phyloP scores from a whole-genome alignment of 2,329 filamentous ascomycete species.

The Colletotrichum neosansevieriae region DNA sequence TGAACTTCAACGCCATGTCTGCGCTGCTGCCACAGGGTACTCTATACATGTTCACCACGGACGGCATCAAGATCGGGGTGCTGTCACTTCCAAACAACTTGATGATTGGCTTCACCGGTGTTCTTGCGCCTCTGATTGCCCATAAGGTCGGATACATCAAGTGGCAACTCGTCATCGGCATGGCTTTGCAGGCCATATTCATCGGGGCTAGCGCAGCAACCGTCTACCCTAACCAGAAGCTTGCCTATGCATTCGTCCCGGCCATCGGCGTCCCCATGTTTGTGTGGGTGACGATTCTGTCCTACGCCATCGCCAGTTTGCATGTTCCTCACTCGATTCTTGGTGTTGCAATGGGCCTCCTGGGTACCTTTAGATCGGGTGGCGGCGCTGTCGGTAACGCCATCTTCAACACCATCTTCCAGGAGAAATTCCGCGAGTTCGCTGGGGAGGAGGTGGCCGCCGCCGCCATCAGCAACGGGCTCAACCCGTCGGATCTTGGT shows the following conservation, averaged over 20 bases:
- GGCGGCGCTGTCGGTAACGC: slow-evolving; percentile 51
- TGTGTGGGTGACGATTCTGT: slow-evolving; percentile 48
- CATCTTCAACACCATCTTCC: slow-evolving; percentile 49
- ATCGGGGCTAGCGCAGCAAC: slow-evolving; percentile 45
- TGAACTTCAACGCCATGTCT: slow-evolving; percentile 47
- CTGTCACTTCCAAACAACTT: slow-evolving; percentile 29
- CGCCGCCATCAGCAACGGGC: slow-evolving; percentile 46
- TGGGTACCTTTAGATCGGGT: slow-evolving; percentile 48
- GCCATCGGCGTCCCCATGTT: slow-evolving; percentile 49
- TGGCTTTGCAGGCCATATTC: slow-evolving; percentile 47
- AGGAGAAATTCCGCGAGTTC: slow-evolving; percentile 42
- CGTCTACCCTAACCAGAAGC: slow-evolving; percentile 45
- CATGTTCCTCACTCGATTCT: slow-evolving; percentile 48
- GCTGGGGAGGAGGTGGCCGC: slow-evolving; percentile 44
- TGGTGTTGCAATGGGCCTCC: slow-evolving; percentile 47
- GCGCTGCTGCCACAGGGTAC: slow-evolving; percentile 47
- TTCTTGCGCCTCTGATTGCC: slow-evolving; percentile 46
- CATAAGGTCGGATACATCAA: slow-evolving; percentile 49
- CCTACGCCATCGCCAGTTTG: slow-evolving; percentile 47
- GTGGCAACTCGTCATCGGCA: slow-evolving; percentile 47
- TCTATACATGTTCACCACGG: slow-evolving; percentile 48
- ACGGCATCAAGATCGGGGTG: slow-evolving; percentile 45
- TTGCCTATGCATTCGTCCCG: slow-evolving; percentile 48
- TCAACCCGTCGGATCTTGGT: slow-evolving; percentile 40
- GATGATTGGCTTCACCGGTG: slow-evolving; percentile 31